These are phyloP conservation scores for Sporothrix protearum DNA, from an alignment of 2,329 filamentous ascomycete species.

Conservation along the genomic window DNA sequence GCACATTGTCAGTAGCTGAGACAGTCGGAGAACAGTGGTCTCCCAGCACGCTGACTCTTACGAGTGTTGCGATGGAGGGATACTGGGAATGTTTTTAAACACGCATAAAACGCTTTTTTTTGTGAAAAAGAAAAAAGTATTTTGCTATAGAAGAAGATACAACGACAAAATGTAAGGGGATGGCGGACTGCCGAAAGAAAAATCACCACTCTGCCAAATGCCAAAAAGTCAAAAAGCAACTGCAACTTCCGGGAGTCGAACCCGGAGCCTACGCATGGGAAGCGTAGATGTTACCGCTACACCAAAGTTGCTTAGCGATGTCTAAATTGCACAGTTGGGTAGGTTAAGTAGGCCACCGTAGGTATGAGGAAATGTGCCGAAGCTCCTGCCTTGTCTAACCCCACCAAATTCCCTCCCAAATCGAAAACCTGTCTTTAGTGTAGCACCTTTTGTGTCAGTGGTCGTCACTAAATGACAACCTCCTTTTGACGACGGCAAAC, in stretches of 20 bases:
- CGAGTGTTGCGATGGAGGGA: too few species aligned
- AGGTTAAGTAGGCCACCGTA: neutral
- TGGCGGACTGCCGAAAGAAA: neutral
- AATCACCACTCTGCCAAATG: neutral
- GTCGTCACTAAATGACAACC: neutral
- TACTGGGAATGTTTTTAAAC: too few species aligned
- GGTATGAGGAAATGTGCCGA: neutral
- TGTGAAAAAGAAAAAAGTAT: too few species aligned
- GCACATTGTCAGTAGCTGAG: too few species aligned
- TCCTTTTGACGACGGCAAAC: neutral
- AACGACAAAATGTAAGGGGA: too few species aligned
- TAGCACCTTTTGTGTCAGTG: neutral
- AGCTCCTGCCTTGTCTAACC: neutral
- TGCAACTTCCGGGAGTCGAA: conserved; percentile 34
- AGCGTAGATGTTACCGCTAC: conserved; percentile 34
- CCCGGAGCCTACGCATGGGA: conserved; percentile 34
- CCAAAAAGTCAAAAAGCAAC: conserved; percentile 19
- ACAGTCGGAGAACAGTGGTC: too few species aligned
- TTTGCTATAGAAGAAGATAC: too few species aligned
- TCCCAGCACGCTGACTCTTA: neutral
- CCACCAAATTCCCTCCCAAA: neutral
- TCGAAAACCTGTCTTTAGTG: neutral
- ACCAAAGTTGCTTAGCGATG: conserved; percentile 30
- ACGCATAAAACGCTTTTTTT: too few species aligned
- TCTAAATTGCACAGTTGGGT: neutral